Evolutionary conservation across 331 rosid genomes (phyloP).

Genomic region (Saraca asoca): DNA sequence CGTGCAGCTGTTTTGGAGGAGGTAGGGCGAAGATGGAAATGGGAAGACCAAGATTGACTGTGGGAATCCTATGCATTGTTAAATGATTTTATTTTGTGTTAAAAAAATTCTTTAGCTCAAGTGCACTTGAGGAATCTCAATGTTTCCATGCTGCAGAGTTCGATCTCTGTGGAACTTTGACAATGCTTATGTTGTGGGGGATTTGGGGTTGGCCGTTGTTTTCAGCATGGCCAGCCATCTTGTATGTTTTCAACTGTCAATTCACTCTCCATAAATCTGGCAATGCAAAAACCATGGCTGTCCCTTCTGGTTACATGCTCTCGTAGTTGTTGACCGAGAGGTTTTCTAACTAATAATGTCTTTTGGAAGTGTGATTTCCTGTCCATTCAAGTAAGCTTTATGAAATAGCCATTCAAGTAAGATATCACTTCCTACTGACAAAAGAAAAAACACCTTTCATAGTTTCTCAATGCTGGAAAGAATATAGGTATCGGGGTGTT

Average conservation of each 20-base stretch:
- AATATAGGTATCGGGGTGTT: too few relatives aligned
- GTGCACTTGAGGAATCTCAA: constrained; percentile 14
- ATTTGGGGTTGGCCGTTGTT: constrained; percentile 21
- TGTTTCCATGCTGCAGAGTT: constrained; percentile 8
- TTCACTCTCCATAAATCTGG: not conserved
- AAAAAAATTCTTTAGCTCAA: constrained; percentile 28
- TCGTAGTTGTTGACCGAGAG: too few relatives aligned
- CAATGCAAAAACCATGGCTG: not conserved
- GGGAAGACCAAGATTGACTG: constrained; percentile 62
- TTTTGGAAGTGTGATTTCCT: too few relatives aligned
- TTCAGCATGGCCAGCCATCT: constrained; percentile 19
- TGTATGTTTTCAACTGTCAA: not conserved
- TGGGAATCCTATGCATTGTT: constrained; percentile 2
- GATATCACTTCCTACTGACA: too few relatives aligned
- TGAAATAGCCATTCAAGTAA: too few relatives aligned
- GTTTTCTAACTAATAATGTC: too few relatives aligned
- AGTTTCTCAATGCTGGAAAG: too few relatives aligned
- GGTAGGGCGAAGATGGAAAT: constrained; percentile 92
- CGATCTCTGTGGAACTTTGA: constrained; percentile 18
- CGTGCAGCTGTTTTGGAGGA: constrained; percentile 87
- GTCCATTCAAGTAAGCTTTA: too few relatives aligned
- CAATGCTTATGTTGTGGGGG: constrained; percentile 10
- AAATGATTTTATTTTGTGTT: constrained; percentile 33
- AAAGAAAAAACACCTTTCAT: too few relatives aligned
- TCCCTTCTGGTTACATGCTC: not conserved